These are phyloP conservation scores for Silene latifolia DNA, from an alignment of 148 eudicot genomes.

Conservation along the genomic window DNA sequence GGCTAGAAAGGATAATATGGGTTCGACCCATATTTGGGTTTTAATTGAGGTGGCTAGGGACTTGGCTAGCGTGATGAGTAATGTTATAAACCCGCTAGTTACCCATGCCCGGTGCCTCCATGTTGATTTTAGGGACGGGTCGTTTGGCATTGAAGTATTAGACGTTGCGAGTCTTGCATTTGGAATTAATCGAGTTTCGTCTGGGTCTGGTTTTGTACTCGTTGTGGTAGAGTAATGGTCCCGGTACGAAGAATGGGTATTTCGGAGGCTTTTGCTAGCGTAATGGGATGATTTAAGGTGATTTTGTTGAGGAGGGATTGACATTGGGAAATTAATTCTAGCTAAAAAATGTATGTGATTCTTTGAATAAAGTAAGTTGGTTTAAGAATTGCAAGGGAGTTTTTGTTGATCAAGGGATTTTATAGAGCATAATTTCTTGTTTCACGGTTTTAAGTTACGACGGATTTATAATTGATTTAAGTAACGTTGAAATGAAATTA, in stretches of 20 bases:
- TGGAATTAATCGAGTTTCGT: constrained; percentile 5
- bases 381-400: background rate
- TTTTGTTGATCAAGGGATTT: background rate
- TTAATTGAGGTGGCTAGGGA: constrained; percentile 25
- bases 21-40: constrained; percentile 54
- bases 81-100: constrained; percentile 62
- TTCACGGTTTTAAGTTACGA: too few species aligned
- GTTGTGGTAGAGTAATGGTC: constrained; percentile 35
- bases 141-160: constrained; percentile 30
- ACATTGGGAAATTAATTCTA: constrained; percentile 32
- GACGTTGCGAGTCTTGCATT: constrained; percentile 6
- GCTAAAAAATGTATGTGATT: background rate
- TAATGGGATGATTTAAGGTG: constrained; percentile 22
- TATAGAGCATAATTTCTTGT: background rate
- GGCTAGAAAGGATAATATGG: constrained; percentile 40
- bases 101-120: constrained; percentile 82
- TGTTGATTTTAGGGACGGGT: constrained; percentile 55
- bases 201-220: constrained; percentile 21
- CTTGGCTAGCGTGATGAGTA: constrained; percentile 54
- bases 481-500: too few species aligned
- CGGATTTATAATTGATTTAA: too few species aligned
- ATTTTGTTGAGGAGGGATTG: constrained; percentile 47
- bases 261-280: constrained; percentile 7
- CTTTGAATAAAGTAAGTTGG: background rate
- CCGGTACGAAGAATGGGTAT: constrained; percentile 12